Evolutionary conservation across 139 green algal genomes (phyloP).

Genomic region (Asterochloris erici): DNA sequence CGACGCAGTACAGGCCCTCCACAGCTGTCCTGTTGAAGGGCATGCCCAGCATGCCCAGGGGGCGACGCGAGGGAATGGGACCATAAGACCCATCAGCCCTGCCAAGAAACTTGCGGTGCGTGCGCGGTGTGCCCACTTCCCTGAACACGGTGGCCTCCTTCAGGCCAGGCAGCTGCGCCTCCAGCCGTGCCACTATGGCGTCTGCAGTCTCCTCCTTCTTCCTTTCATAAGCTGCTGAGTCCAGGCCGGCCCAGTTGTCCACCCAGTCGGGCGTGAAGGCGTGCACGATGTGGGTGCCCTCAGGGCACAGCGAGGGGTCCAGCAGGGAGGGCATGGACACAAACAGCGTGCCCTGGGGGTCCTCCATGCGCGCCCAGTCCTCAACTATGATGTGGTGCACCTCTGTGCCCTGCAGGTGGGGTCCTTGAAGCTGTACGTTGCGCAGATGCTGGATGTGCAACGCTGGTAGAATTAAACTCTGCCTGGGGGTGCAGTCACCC

Average conservation of each 20-base stretch:
- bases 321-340: slow-evolving; percentile 92
- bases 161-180: slow-evolving; percentile 82
- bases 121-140: slow-evolving; percentile 86
- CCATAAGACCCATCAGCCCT: slow-evolving; percentile 90
- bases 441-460: neutral
- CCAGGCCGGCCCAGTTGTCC: slow-evolving; percentile 66
- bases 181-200: slow-evolving; percentile 71
- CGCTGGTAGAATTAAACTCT: too few species aligned
- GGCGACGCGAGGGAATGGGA: slow-evolving; percentile 81
- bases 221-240: slow-evolving; percentile 46
- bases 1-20: slow-evolving; percentile 91
- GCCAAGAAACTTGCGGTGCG: slow-evolving; percentile 87
- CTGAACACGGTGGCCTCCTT: slow-evolving; percentile 56
- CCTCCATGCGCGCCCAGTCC: slow-evolving; percentile 83
- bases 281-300: slow-evolving; percentile 83
- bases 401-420: slow-evolving; percentile 39
- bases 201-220: slow-evolving; percentile 82
- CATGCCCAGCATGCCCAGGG: slow-evolving; percentile 92
- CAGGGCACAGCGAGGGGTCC: slow-evolving; percentile 80
- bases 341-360: slow-evolving; percentile 87
- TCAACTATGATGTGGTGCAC: slow-evolving; percentile 95
- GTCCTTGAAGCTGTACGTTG: neutral
- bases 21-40: slow-evolving; percentile 87
- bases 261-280: slow-evolving; percentile 96
- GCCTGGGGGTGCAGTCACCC: neutral